A percentile compares a stretch with the other conserved stretches of the same genome.
Evolutionary conservation across 2,329 filamentous ascomycete species (phyloP).

Genomic region (Diaporthe vaccinii): DNA sequence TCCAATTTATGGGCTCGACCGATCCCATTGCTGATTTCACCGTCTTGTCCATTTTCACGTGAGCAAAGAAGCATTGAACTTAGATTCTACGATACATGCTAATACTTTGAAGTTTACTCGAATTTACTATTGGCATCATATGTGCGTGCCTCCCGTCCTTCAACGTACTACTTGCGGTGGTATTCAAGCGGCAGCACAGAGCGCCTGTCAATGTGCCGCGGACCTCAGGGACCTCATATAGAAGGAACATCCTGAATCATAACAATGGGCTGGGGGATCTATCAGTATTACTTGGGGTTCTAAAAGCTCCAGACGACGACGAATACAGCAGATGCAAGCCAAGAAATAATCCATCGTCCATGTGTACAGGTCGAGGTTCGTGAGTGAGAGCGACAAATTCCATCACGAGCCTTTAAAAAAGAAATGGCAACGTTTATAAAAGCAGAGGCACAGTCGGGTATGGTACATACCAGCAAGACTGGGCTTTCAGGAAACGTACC

Average conservation of each 20-base stretch:
- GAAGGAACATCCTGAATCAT: background rate
- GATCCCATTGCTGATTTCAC: slow-evolving; percentile 48
- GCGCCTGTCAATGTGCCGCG: background rate
- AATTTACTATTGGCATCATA: slow-evolving; percentile 46
- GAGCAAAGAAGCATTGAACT: background rate
- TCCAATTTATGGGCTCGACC: slow-evolving; percentile 44
- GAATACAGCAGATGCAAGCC: background rate
- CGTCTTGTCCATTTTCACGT: slow-evolving; percentile 24
- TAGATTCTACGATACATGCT: background rate
- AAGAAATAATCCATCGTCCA: background rate
- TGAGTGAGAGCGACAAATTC: background rate
- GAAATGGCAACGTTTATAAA: background rate
- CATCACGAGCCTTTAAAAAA: background rate
- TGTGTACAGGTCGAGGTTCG: background rate
- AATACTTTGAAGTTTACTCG: slow-evolving; percentile 39
- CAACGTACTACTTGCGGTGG: slow-evolving; percentile 36
- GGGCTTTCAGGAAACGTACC: background rate
- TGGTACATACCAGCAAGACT: background rate
- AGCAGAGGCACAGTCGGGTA: background rate
- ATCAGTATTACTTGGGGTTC: background rate
- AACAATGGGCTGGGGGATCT: background rate
- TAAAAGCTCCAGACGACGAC: background rate
- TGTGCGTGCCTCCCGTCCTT: slow-evolving; percentile 48
- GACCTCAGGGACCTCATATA: background rate
- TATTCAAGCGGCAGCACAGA: background rate